phyloP scores from a whole-genome alignment of 2,329 filamentous ascomycete species.

The Sclerotinia spermophila region DNA sequence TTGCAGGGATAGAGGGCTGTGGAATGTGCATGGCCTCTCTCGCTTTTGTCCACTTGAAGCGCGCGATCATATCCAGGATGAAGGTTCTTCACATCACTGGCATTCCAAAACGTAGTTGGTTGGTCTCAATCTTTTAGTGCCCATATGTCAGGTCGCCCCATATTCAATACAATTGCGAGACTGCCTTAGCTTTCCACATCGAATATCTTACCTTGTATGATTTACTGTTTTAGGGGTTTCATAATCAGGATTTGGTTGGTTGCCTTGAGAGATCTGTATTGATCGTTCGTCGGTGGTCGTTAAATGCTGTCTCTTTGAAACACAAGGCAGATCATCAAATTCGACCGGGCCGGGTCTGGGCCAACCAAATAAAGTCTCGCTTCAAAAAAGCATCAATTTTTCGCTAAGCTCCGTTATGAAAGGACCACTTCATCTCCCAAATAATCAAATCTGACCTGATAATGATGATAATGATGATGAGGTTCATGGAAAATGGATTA shows the following conservation, averaged over 20 bases:
- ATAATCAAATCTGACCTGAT: slow-evolving; percentile 14
- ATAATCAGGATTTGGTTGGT: slow-evolving; percentile 16
- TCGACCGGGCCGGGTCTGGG: slow-evolving; percentile 17
- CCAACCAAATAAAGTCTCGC: slow-evolving; percentile 16
- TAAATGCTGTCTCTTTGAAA: slow-evolving; percentile 27
- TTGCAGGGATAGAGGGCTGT: slow-evolving; percentile 17
- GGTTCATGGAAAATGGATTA: neutral
- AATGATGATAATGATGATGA: slow-evolving; percentile 13
- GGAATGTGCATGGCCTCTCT: slow-evolving; percentile 11
- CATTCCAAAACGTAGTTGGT: neutral
- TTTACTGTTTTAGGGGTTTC: neutral
- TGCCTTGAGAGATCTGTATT: slow-evolving; percentile 23
- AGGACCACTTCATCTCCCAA: slow-evolving; percentile 26
- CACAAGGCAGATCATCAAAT: slow-evolving; percentile 21
- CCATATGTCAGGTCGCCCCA: slow-evolving; percentile 10
- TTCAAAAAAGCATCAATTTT: slow-evolving; percentile 17
- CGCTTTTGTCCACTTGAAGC: slow-evolving; percentile 14
- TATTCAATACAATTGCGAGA: slow-evolving; percentile 11
- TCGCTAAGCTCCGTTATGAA: slow-evolving; percentile 28
- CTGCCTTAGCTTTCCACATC: slow-evolving; percentile 1
- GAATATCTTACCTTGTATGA: slow-evolving; percentile 3
- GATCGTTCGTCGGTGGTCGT: slow-evolving; percentile 23
- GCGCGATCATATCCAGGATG: slow-evolving; percentile 13
- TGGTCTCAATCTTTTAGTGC: slow-evolving; percentile 3
- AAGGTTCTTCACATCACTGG: slow-evolving; percentile 11